phyloP scores from a whole-genome alignment of 495 filamentous ascomycete species.

The Daldinia bambusicola region DNA sequence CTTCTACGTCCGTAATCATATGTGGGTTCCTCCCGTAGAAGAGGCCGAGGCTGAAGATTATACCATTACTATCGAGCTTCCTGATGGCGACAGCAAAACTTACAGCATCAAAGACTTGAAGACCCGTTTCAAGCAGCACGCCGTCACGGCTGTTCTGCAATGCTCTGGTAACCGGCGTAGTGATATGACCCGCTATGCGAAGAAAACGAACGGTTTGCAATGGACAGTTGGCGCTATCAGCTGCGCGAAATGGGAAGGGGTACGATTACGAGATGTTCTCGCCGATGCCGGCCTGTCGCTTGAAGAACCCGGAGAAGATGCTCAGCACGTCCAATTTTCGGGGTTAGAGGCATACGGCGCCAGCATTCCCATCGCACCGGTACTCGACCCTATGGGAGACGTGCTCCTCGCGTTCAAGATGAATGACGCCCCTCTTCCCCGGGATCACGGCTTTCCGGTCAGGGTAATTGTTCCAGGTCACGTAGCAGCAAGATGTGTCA shows the following conservation, averaged over 20 bases:
- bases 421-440: conserved; percentile 66
- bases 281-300: conserved; percentile 59
- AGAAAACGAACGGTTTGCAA: conserved; percentile 66
- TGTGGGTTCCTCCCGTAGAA: conserved; percentile 66
- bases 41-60: conserved; percentile 56
- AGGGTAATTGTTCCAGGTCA: conserved; percentile 70
- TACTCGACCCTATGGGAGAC: conserved; percentile 65
- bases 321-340: conserved; percentile 65
- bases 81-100: conserved; percentile 59
- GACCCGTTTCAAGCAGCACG: conserved; percentile 61
- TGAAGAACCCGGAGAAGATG: conserved; percentile 46
- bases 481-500: conserved; percentile 70
- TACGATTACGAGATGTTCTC: conserved; percentile 67
- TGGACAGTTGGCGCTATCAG: conserved; percentile 69
- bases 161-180: conserved; percentile 71
- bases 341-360: conserved; percentile 70
- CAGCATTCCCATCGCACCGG: conserved; percentile 66
- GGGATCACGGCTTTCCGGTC: conserved; percentile 69
- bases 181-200: conserved; percentile 66
- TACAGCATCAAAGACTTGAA: conserved; percentile 66
- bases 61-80: conserved; percentile 63
- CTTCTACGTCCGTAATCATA: conserved; percentile 72
- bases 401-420: conserved; percentile 70
- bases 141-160: conserved; percentile 67
- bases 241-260: conserved; percentile 71